Percentiles rank a stretch among this genome's conserved stretches.
phyloP scores from a whole-genome alignment of 495 filamentous ascomycete species.

The Cercophora sp. region DNA sequence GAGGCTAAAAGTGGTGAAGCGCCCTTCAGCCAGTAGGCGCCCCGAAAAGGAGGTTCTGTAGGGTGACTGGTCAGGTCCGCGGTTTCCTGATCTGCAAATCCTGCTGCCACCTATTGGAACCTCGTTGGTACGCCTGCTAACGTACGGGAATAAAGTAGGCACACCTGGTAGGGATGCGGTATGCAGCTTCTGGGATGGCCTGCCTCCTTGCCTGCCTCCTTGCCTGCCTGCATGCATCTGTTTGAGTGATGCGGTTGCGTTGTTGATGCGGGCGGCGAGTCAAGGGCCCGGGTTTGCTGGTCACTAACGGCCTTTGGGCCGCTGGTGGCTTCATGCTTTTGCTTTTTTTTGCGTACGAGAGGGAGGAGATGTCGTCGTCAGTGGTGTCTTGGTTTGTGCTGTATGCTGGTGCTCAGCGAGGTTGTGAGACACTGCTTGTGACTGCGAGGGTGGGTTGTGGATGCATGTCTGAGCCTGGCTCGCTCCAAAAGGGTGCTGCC shows the following conservation, averaged over 20 bases:
- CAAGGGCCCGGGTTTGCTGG: conserved; percentile 2
- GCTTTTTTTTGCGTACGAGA: too few species aligned
- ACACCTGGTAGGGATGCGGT: not conserved
- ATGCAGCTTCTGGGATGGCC: not conserved
- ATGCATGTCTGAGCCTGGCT: conserved; percentile 8
- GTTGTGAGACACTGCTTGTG: too few species aligned
- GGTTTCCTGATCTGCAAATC: conserved; percentile 9
- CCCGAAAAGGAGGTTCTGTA: not conserved
- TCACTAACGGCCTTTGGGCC: not conserved
- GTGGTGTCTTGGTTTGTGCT: too few species aligned
- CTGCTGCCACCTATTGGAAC: conserved; percentile 2
- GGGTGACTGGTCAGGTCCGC: conserved; percentile 11
- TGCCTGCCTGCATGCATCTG: too few species aligned
- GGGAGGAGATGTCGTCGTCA: too few species aligned
- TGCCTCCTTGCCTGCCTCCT: conserved; percentile 1
- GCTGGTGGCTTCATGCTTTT: not conserved
- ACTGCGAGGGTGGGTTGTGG: conserved; percentile 1
- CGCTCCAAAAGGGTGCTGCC: not conserved
- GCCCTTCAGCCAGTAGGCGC: conserved; percentile 14
- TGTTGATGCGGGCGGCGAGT: not conserved
- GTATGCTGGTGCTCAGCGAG: too few species aligned
- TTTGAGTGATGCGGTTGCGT: too few species aligned
- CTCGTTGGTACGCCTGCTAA: too few species aligned
- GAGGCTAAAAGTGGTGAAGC: conserved; percentile 16
- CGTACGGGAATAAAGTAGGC: too few species aligned